Evolutionary conservation across 139 green algal species (phyloP).

Genomic region (Tetraselmis striata): DNA sequence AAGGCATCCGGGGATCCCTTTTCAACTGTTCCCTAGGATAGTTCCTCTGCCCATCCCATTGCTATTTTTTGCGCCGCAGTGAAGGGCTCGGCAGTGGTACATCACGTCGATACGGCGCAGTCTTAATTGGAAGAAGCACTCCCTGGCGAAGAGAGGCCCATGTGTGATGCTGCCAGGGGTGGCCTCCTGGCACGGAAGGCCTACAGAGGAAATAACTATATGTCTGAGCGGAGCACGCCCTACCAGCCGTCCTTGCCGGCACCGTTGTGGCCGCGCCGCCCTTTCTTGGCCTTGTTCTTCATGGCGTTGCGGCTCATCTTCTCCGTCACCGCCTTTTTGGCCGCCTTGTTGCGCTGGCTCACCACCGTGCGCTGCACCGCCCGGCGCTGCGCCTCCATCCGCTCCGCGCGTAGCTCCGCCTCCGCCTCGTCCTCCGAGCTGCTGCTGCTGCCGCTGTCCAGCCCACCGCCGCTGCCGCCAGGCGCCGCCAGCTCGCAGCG

Average conservation of each 20-base stretch:
- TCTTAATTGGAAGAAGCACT: too few species aligned
- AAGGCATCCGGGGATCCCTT: too few species aligned
- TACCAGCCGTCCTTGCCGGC: background rate
- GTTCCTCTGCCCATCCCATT: too few species aligned
- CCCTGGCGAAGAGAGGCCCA: too few species aligned
- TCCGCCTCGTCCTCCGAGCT: background rate
- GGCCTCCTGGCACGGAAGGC: too few species aligned
- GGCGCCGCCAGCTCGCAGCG: background rate
- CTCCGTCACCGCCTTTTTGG: slow-evolving; percentile 2
- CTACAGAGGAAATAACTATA: too few species aligned
- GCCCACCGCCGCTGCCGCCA: background rate
- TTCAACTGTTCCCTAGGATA: too few species aligned
- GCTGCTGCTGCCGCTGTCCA: background rate
- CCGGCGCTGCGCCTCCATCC: slow-evolving; percentile 6
- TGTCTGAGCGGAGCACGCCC: too few species aligned
- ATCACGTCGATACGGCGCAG: too few species aligned
- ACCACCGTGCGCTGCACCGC: slow-evolving; percentile 37
- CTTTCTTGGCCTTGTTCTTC: slow-evolving; percentile 26
- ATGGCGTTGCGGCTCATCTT: slow-evolving; percentile 24
- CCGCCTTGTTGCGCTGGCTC: slow-evolving; percentile 26
- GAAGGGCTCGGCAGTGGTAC: too few species aligned
- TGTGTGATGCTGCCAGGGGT: too few species aligned
- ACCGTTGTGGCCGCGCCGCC: background rate
- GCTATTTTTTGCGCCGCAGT: too few species aligned
- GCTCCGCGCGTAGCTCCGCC: background rate